These are phyloP conservation scores for Phytophthora melonis DNA, from an alignment of 352 stramenopile genomes.

Conservation along the genomic window DNA sequence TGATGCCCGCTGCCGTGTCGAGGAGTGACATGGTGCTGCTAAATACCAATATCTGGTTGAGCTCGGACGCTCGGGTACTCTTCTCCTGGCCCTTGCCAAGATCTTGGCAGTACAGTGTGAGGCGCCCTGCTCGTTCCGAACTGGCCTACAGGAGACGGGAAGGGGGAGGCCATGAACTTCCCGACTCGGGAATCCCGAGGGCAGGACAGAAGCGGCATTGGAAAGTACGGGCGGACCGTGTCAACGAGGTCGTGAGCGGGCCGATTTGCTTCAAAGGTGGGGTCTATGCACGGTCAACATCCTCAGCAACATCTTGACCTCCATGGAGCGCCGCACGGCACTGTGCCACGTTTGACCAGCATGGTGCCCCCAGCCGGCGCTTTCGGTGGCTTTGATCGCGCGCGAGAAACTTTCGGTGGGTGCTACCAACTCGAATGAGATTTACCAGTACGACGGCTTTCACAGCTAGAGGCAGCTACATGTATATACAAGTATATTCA, in stretches of 20 bases:
- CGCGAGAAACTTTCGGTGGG: slow-evolving; percentile 21
- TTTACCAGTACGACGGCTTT: slow-evolving; percentile 1
- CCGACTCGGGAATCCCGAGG: too few relatives aligned
- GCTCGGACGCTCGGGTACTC: slow-evolving; percentile 12
- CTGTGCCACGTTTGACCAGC: background rate
- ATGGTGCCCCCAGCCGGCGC: background rate
- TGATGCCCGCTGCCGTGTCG: slow-evolving; percentile 23
- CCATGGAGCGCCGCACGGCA: slow-evolving; percentile 16
- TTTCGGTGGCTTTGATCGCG: slow-evolving; percentile 26
- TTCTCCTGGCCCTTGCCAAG: background rate
- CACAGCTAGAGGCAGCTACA: background rate
- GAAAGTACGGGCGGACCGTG: slow-evolving; percentile 25
- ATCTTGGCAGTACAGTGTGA: slow-evolving; percentile 13
- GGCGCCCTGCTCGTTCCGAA: slow-evolving; percentile 27
- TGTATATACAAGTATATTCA: background rate
- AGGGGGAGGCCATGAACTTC: background rate
- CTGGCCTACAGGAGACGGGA: slow-evolving; percentile 16
- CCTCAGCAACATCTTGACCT: slow-evolving; percentile 10
- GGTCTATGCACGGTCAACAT: slow-evolving; percentile 36
- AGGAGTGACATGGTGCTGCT: slow-evolving; percentile 30
- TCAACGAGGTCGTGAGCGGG: slow-evolving; percentile 29
- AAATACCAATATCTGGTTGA: slow-evolving; percentile 14
- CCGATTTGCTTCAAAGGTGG: slow-evolving; percentile 27
- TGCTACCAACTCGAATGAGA: slow-evolving; percentile 9
- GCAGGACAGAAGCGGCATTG: slow-evolving; percentile 32